Evolutionary conservation across 2,329 filamentous ascomycete genomes (phyloP), one percentile per base, ranked within the genome.

Genomic region (Rutstroemia sp.): DNA sequence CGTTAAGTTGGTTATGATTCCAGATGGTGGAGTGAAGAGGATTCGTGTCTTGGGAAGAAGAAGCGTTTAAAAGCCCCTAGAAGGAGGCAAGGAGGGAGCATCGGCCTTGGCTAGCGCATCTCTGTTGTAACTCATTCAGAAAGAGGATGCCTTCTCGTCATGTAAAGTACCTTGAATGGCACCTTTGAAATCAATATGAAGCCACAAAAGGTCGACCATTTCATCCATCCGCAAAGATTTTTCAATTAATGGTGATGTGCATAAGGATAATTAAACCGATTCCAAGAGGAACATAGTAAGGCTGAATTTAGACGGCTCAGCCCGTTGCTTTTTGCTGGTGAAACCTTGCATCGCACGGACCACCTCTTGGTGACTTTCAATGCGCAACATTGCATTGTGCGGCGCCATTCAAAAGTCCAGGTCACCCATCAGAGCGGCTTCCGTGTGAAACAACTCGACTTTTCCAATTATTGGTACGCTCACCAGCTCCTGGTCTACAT

Each of bases 21-120:
- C 92, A 0, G 92, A 97, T 71, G 92, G 92, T 36, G 92, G 92
- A 23, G 88, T 96, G 2, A 96, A 95, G 82, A 78, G 92, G 61
- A 80, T 96, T 62, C 82, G 90, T 47, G 83, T 92, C 2, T 84
- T 88, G 70, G 89, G 87, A 2, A 83, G 79, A 67, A 77, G 83
- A 42, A 61, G 57, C 47, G 36, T 59, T 45, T 66, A 63, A 25
- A 34, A 21, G 10, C 19, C 7, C 12, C 36, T 8, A 52, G 8
- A 39, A 38, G 34, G 21, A 38, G 21, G 39, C 7, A 6, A 12
- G 5, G 3, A 12, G 5, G 3, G 34, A 47, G 45, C 8, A 38
- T 5, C 25, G 40, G 14, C 3, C 10, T 5, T 34, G 34, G 21
- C 38, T 14, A 8, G 27, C 27, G 27, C 4, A 30, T 30, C 27